A percentile compares a stretch with the other conserved stretches of the same genome.
Evolutionary conservation across 2,329 filamentous ascomycete species (phyloP).

Genomic region (Passalora sequoiae): DNA sequence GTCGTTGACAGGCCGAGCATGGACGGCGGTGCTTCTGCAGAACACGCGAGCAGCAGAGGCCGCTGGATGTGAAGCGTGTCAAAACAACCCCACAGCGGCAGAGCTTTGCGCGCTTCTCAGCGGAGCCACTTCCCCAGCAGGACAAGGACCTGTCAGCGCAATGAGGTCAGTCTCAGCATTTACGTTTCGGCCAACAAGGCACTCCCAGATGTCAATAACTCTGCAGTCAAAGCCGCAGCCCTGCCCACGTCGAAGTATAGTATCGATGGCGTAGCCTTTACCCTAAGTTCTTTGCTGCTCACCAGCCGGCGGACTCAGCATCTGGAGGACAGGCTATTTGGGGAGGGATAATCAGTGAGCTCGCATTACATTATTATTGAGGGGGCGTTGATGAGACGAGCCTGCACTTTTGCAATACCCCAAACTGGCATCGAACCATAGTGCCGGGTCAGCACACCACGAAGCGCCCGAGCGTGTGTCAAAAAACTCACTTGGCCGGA

Average conservation of each 20-base stretch:
- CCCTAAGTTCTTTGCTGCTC: too few species aligned
- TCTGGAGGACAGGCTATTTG: background rate
- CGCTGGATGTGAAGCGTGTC: slow-evolving; percentile 2
- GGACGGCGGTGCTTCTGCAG: slow-evolving; percentile 2
- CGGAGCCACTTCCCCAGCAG: background rate
- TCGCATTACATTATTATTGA: too few species aligned
- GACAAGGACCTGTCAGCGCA: slow-evolving; percentile 14
- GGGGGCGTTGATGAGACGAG: too few species aligned
- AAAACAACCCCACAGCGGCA: background rate
- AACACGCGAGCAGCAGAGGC: slow-evolving; percentile 1
- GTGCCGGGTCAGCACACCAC: slow-evolving; percentile 11
- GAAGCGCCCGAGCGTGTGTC: slow-evolving; percentile 22
- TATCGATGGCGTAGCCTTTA: too few species aligned
- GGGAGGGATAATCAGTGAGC: too few species aligned
- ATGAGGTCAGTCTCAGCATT: slow-evolving; percentile 18
- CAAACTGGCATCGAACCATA: slow-evolving; percentile 15
- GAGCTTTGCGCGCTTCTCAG: background rate
- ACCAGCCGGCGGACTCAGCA: too few species aligned
- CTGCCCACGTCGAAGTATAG: too few species aligned
- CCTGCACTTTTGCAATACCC: slow-evolving; percentile 17
- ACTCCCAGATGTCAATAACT: too few species aligned
- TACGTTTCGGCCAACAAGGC: too few species aligned
- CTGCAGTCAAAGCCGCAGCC: too few species aligned
- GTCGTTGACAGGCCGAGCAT: slow-evolving; percentile 1
- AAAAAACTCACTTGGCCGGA: slow-evolving; percentile 21